Conservation (phyloP, 169 alveolate genomes). For the Plasmodium sp. region DNA sequence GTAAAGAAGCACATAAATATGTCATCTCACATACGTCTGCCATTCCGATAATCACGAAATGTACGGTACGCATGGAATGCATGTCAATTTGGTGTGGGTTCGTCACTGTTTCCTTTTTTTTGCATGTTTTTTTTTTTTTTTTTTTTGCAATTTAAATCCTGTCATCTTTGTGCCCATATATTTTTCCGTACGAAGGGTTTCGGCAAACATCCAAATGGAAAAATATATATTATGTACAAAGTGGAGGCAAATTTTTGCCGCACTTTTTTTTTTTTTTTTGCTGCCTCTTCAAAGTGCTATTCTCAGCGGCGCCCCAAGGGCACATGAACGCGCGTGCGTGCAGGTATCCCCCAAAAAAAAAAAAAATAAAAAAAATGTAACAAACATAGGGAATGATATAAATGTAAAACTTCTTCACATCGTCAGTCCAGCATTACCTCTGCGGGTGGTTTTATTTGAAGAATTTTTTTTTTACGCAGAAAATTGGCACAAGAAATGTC, state of each 20-base stretch:
- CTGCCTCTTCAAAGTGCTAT: background rate
- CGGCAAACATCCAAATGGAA: background rate
- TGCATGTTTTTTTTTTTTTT: no score
- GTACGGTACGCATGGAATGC: background rate
- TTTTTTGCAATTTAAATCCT: background rate
- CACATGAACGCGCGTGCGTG: background rate
- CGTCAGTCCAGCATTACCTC: background rate
- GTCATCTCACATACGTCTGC: background rate
- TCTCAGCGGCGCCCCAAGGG: background rate
- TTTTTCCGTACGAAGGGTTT: background rate
- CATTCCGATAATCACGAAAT: background rate
- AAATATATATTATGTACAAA: background rate
- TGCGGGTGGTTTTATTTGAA: background rate
- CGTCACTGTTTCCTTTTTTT: background rate
- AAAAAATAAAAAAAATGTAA: no score
- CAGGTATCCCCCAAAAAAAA: background rate
- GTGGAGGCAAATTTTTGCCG: background rate
- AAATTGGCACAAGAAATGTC: background rate
- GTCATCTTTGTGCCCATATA: background rate
- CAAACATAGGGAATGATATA: background rate
- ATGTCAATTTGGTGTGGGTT: background rate
- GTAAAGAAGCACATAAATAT: background rate
- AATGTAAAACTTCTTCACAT: background rate
- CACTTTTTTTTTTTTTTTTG: background rate
- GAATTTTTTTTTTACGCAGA: background rate